Percentiles rank a stretch among this genome's conserved stretches.
Evolutionary conservation across 352 stramenopile species (phyloP).

Genomic region (Pythium guiyangense): DNA sequence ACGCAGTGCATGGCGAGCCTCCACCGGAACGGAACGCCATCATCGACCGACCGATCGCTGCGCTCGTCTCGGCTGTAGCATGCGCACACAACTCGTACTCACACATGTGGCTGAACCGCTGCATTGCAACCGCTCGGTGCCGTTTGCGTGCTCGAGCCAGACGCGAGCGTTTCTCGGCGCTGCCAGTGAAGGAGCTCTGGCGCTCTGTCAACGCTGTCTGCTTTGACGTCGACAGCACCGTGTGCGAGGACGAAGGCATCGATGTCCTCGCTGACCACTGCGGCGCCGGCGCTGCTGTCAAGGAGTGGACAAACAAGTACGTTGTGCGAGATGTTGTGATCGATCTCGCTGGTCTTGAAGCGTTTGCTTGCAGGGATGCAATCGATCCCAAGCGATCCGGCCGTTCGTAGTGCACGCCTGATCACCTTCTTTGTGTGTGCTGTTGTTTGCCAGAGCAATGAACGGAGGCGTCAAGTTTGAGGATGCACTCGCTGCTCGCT

Average conservation of each 20-base stretch:
- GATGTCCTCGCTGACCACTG: slow-evolving; percentile 97
- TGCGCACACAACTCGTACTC: slow-evolving; percentile 14
- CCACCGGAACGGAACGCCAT: not conserved
- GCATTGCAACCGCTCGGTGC: not conserved
- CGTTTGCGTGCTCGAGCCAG: not conserved
- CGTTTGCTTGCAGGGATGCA: not conserved
- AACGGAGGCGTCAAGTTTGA: slow-evolving; percentile 97
- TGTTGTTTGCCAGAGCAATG: slow-evolving; percentile 89
- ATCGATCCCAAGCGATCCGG: too few relatives aligned
- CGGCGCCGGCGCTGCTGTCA: slow-evolving; percentile 92
- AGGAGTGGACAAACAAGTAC: slow-evolving; percentile 91
- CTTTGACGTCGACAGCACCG: slow-evolving; percentile 97
- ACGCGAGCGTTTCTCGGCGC: slow-evolving; percentile 5
- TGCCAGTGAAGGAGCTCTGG: slow-evolving; percentile 45
- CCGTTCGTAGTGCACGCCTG: not conserved
- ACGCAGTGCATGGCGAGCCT: slow-evolving; percentile 1
- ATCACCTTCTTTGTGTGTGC: not conserved
- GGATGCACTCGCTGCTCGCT: slow-evolving; percentile 92
- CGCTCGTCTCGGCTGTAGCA: not conserved
- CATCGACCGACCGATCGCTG: not conserved
- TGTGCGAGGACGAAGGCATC: slow-evolving; percentile 97
- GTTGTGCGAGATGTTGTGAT: slow-evolving; percentile 6
- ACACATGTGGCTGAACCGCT: slow-evolving; percentile 2
- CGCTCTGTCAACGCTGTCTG: slow-evolving; percentile 71
- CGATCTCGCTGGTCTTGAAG: not conserved